These are phyloP conservation scores for Microcos paniculata DNA, from an alignment of 345 rosid species.

Conservation along the genomic window DNA sequence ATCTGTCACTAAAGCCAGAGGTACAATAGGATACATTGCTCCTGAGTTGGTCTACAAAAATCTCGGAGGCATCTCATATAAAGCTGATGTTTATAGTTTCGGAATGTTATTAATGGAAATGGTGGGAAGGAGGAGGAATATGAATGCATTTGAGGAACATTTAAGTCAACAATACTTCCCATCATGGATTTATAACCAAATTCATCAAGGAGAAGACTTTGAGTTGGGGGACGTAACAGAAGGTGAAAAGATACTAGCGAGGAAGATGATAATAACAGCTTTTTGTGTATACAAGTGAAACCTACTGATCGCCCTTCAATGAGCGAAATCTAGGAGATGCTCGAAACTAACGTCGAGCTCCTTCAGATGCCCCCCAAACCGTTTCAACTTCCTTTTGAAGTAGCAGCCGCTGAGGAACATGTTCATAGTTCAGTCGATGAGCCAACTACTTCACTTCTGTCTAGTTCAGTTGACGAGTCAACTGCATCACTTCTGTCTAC, in stretches of 20 bases:
- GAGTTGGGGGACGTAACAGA: neutral
- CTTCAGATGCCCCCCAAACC: neutral
- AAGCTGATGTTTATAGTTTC: slow-evolving; percentile 11
- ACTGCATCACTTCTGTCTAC: too few relatives aligned
- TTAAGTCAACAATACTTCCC: slow-evolving; percentile 13
- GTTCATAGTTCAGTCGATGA: too few relatives aligned
- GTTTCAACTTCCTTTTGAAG: neutral
- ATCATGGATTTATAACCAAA: neutral
- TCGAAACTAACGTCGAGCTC: neutral
- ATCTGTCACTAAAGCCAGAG: slow-evolving; percentile 7
- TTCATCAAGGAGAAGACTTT: neutral
- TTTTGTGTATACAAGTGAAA: slow-evolving; percentile 13
- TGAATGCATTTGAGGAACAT: neutral
- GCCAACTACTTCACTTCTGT: too few relatives aligned
- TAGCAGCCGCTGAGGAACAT: neutral
- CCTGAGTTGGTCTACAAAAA: slow-evolving; percentile 6
- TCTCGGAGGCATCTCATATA: slow-evolving; percentile 1
- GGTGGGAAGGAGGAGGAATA: slow-evolving; percentile 10
- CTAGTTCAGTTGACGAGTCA: too few relatives aligned
- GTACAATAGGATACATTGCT: slow-evolving; percentile 21
- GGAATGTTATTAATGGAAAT: slow-evolving; percentile 15
- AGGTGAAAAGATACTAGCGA: neutral
- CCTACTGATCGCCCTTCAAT: neutral
- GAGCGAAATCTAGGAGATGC: neutral
- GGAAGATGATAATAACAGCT: slow-evolving; percentile 8